Evolutionary conservation across 208 protist genomes (phyloP).

Genomic region (Leishmania guyanensis): DNA sequence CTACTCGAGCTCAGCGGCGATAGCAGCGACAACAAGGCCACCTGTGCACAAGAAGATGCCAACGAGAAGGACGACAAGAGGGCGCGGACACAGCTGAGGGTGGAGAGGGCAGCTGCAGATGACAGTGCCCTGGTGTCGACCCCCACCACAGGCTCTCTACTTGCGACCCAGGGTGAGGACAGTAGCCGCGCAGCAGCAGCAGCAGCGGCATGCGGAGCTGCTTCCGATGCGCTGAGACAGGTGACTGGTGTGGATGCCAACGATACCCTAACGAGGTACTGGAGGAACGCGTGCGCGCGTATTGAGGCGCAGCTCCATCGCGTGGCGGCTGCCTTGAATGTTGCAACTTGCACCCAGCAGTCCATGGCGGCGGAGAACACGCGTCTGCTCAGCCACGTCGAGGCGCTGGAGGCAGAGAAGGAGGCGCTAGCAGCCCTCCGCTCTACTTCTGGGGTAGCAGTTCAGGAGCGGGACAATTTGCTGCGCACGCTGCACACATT

Average conservation of each 20-base stretch:
- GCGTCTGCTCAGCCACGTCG: slow-evolving; percentile 45
- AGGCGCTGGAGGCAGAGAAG: slow-evolving; percentile 31
- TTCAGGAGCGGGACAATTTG: slow-evolving; percentile 69
- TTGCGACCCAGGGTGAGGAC: not conserved
- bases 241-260: not conserved
- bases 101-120: not conserved
- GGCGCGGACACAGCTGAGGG: not conserved
- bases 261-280: slow-evolving; percentile 28
- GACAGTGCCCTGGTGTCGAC: slow-evolving; percentile 16
- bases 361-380: slow-evolving; percentile 58
- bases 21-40: not conserved
- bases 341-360: slow-evolving; percentile 39
- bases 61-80: not conserved
- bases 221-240: not conserved
- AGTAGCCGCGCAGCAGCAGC: not conserved
- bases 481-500: slow-evolving; percentile 77
- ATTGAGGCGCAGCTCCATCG: slow-evolving; percentile 32
- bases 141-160: not conserved
- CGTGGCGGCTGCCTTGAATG: slow-evolving; percentile 40
- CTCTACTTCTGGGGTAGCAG: slow-evolving; percentile 9
- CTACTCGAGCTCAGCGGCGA: not conserved
- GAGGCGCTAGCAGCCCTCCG: slow-evolving; percentile 14
- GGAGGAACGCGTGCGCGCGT: slow-evolving; percentile 24
- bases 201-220: not conserved
- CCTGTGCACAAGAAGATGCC: not conserved